Percentiles rank a stretch among this genome's conserved stretches.
Conservation (phyloP, 805 yeast genomes). For the Candida manassasensis region DNA sequence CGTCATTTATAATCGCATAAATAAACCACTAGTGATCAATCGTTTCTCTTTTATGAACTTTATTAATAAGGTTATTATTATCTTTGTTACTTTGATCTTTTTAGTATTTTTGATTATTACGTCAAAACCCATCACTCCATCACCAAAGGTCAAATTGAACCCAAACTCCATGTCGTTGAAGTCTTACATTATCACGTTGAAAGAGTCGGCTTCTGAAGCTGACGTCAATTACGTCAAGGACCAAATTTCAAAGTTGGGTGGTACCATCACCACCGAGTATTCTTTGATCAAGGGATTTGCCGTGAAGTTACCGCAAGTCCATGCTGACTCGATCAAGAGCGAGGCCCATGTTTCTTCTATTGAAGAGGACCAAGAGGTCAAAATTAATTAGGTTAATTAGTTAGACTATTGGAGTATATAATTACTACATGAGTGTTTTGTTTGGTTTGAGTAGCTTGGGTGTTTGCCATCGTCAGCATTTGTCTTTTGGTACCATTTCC, state of each 20-base stretch:
- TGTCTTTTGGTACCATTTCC: too few species aligned
- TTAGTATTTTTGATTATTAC: constrained; percentile 1
- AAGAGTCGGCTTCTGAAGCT: constrained; percentile 39
- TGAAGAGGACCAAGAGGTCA: constrained; percentile 68
- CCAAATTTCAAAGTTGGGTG: constrained; percentile 49
- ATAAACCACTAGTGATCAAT: neutral
- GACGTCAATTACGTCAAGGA: constrained; percentile 43
- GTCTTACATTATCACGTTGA: constrained; percentile 41
- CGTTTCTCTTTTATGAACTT: constrained; percentile 1
- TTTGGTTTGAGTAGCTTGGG: too few species aligned
- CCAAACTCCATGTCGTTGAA: constrained; percentile 22
- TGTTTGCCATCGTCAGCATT: too few species aligned
- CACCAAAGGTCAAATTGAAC: neutral
- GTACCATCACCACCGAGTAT: constrained; percentile 57
- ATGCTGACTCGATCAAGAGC: constrained; percentile 41
- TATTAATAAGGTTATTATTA: constrained; percentile 1
- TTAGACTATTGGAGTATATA: too few species aligned
- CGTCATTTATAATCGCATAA: too few species aligned
- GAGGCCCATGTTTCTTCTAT: constrained; percentile 52
- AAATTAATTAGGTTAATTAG: constrained; percentile 36
- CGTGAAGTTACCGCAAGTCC: constrained; percentile 53
- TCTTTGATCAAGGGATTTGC: constrained; percentile 63
- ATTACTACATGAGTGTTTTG: too few species aligned
- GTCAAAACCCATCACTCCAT: neutral
- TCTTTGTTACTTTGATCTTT: neutral